Evolutionary conservation across 1,284 basidiomycete genomes (phyloP).

Genomic region (Tilletia walkeri): DNA sequence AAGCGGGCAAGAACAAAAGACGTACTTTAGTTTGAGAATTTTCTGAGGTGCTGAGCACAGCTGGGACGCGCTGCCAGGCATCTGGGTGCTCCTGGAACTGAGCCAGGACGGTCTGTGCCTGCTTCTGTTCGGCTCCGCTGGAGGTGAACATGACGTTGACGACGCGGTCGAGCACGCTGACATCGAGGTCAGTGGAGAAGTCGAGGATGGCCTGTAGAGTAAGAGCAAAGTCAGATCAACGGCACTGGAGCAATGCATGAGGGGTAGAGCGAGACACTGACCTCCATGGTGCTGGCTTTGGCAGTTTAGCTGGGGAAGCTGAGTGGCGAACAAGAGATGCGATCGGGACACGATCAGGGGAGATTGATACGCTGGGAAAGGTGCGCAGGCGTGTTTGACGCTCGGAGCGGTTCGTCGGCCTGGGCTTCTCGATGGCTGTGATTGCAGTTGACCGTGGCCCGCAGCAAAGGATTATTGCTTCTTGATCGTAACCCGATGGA

Average conservation of each 20-base stretch:
- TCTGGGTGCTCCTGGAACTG: constrained; percentile 98
- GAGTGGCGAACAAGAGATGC: too few species aligned
- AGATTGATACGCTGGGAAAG: too few species aligned
- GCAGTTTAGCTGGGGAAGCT: neutral
- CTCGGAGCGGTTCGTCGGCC: too few species aligned
- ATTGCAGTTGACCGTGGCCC: too few species aligned
- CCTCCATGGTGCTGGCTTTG: constrained; percentile 18
- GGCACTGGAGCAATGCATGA: neutral
- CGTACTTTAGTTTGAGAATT: constrained; percentile 82
- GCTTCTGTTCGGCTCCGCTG: constrained; percentile 38
- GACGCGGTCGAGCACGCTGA: constrained; percentile 52
- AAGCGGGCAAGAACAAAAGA: neutral
- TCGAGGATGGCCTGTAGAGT: constrained; percentile 44
- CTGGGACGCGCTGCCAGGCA: constrained; percentile 94
- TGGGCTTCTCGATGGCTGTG: too few species aligned
- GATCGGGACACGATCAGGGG: too few species aligned
- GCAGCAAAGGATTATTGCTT: too few species aligned
- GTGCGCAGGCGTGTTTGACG: too few species aligned
- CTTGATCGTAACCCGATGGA: too few species aligned
- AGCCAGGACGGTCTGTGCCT: constrained; percentile 51
- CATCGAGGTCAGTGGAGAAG: constrained; percentile 52
- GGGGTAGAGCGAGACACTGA: neutral
- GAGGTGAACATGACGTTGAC: constrained; percentile 52
- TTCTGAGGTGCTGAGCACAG: constrained; percentile 83
- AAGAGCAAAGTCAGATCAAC: neutral